Evolutionary conservation across 1,284 basidiomycete species (phyloP).

Genomic region (Ustilago tritici): DNA sequence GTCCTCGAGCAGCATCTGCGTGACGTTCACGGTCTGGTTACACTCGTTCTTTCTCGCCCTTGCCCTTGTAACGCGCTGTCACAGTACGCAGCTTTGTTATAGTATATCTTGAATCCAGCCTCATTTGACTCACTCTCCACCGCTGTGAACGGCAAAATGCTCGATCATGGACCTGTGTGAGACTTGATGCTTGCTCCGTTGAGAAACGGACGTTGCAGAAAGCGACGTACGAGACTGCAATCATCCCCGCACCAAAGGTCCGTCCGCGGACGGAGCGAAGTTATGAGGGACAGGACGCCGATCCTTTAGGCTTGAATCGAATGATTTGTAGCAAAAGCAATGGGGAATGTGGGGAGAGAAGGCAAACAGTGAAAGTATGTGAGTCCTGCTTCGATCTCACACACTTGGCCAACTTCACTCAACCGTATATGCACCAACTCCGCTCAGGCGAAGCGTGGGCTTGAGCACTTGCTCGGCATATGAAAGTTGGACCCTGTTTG

Average conservation of each 20-base stretch:
- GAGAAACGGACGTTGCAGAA: background rate
- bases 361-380: background rate
- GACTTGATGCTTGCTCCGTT: background rate
- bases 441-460: conserved; percentile 1
- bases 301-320: background rate
- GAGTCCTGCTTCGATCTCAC: too few species aligned
- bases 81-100: conserved; percentile 8
- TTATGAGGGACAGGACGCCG: background rate
- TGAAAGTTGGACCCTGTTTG: conserved; percentile 3
- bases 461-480: conserved; percentile 7
- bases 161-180: background rate
- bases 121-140: background rate
- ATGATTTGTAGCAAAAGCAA: conserved; percentile 2
- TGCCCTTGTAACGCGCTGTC: conserved; percentile 1
- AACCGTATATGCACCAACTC: background rate
- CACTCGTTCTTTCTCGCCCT: conserved; percentile 8
- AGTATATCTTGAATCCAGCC: conserved; percentile 6
- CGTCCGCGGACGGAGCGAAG: background rate
- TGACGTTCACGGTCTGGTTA: conserved; percentile 1
- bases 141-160: background rate
- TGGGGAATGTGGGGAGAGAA: conserved; percentile 16
- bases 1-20: background rate
- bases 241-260: background rate
- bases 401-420: too few species aligned
- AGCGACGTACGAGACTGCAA: conserved; percentile 1